phyloP scores from a whole-genome alignment of 495 filamentous ascomycete species.

The Aspergillus nanangensis region DNA sequence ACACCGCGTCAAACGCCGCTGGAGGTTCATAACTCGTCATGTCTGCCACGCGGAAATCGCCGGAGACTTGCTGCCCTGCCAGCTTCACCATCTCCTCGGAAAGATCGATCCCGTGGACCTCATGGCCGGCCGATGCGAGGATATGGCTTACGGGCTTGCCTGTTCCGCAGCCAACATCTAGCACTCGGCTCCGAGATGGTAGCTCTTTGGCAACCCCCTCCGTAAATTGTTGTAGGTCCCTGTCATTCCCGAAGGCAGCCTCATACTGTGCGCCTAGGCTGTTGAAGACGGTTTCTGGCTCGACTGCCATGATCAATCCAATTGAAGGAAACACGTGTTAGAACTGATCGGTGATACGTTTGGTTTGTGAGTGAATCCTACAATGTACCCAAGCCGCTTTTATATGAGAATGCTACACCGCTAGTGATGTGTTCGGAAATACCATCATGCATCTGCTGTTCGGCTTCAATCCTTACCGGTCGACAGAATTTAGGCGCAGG shows the following conservation, averaged over 20 bases:
- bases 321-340: too few relatives aligned
- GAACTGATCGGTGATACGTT: too few relatives aligned
- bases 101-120: conserved; percentile 32
- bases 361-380: too few relatives aligned
- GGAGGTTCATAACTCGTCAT: conserved; percentile 21
- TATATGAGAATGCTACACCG: too few relatives aligned
- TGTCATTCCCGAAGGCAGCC: background rate
- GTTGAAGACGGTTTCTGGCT: background rate
- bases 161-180: conserved; percentile 49
- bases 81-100: conserved; percentile 27
- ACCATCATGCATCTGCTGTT: too few relatives aligned
- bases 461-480: too few relatives aligned
- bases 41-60: conserved; percentile 24
- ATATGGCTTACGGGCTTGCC: conserved; percentile 29
- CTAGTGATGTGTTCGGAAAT: too few relatives aligned
- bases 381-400: too few relatives aligned
- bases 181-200: conserved; percentile 1
- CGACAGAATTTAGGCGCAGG: too few relatives aligned
- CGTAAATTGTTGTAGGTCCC: background rate
- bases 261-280: background rate
- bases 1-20: conserved; percentile 7
- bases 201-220: background rate
- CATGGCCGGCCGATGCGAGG: conserved; percentile 25
- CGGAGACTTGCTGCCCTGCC: conserved; percentile 24
- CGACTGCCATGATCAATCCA: background rate